A percentile compares a stretch with the other conserved stretches of the same genome.
Conservation (phyloP, 2,329 filamentous ascomycete species). For the Exophiala calicioides region DNA sequence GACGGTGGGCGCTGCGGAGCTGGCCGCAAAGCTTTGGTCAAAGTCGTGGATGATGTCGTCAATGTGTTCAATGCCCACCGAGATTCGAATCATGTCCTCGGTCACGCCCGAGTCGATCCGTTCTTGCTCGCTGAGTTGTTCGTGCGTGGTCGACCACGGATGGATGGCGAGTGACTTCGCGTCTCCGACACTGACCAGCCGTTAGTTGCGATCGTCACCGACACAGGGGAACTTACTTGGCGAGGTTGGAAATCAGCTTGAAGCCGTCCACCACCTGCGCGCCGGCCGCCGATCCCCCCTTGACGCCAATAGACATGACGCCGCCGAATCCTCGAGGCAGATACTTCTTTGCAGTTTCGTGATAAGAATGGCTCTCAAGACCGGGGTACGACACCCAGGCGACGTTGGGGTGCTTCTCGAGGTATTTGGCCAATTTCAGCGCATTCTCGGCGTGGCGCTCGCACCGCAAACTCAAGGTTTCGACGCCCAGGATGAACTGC, state of each 20-base stretch:
- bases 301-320: conserved; percentile 90
- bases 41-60: conserved; percentile 93
- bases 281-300: conserved; percentile 80
- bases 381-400: conserved; percentile 94
- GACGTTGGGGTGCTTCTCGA: conserved; percentile 80
- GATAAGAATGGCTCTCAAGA: conserved; percentile 75
- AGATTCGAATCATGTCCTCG: conserved; percentile 84
- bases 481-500: conserved; percentile 82
- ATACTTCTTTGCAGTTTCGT: conserved; percentile 83
- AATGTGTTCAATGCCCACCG: conserved; percentile 87
- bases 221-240: conserved; percentile 67
- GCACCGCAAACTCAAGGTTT: conserved; percentile 83
- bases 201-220: conserved; percentile 3
- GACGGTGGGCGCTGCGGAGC: conserved; percentile 23
- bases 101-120: conserved; percentile 74
- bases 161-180: conserved; percentile 88
- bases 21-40: conserved; percentile 74
- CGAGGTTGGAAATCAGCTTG: conserved; percentile 92
- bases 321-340: conserved; percentile 82
- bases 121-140: conserved; percentile 80
- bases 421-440: conserved; percentile 74
- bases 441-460: conserved; percentile 88
- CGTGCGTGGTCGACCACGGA: conserved; percentile 86
- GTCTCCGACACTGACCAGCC: conserved; percentile 67
- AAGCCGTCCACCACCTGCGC: conserved; percentile 89